Percentiles rank a stretch among this genome's conserved stretches.
Conservation (phyloP, 345 rosid genomes). For the Citrus sinensis region DNA sequence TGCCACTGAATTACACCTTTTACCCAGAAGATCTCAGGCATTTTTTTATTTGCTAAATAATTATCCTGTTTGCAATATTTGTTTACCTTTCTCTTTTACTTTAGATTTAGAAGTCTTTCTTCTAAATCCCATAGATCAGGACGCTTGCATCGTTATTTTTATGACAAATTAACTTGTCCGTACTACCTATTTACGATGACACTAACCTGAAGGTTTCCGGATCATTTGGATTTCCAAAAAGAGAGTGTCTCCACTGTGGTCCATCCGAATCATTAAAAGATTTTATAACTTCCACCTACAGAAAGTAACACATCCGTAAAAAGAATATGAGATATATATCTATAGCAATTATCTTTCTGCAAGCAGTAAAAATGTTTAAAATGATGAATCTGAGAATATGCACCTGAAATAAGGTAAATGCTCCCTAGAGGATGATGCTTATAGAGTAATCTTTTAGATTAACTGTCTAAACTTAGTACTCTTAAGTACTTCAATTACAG, state of each 20-base stretch:
- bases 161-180: not conserved
- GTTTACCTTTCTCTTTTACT: not conserved
- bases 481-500: not conserved
- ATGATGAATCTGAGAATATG: not conserved
- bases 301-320: slow-evolving; percentile 9
- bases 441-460: not conserved
- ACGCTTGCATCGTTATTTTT: not conserved
- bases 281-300: slow-evolving; percentile 83
- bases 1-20: not conserved
- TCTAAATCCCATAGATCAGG: not conserved
- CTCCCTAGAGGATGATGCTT: not conserved
- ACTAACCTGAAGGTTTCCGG: slow-evolving; percentile 87
- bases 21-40: not conserved
- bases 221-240: slow-evolving; percentile 96
- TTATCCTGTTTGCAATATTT: not conserved
- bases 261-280: slow-evolving; percentile 78
- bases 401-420: not conserved
- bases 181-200: not conserved
- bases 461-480: not conserved
- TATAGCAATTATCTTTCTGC: not conserved
- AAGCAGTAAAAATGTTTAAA: not conserved
- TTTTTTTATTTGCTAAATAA: not conserved
- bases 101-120: not conserved
- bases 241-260: slow-evolving; percentile 88
- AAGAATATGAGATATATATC: slow-evolving; percentile 7